Evolutionary conservation across 2,329 filamentous ascomycete genomes (phyloP).

Genomic region (Akanthomyces lecanii): DNA sequence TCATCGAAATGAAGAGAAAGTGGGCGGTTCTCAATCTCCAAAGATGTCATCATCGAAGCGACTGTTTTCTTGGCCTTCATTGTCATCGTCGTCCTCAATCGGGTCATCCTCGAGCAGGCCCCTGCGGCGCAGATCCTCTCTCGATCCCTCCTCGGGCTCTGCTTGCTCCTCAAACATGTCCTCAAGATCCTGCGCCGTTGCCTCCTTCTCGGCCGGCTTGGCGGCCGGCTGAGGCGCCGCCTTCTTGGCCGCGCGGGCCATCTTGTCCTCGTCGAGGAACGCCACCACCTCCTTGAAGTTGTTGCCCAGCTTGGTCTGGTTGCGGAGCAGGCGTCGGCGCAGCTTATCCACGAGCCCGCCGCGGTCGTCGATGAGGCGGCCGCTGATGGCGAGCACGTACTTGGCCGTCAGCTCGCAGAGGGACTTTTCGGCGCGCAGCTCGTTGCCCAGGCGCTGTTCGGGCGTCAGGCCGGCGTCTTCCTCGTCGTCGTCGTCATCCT

Average conservation of each 20-base stretch:
- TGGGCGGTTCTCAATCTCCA: constrained; percentile 35
- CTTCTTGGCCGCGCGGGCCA: constrained; percentile 43
- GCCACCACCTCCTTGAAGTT: constrained; percentile 83
- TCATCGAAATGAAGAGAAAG: not conserved
- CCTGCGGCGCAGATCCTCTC: constrained; percentile 52
- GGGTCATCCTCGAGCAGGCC: constrained; percentile 51
- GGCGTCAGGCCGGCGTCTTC: constrained; percentile 51
- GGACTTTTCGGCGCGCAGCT: constrained; percentile 75
- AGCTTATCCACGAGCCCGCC: constrained; percentile 60
- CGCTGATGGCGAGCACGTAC: constrained; percentile 74
- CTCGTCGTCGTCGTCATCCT: constrained; percentile 52
- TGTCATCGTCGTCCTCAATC: constrained; percentile 32
- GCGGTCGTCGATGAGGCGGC: constrained; percentile 65
- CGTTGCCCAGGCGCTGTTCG: constrained; percentile 57
- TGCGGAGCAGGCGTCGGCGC: constrained; percentile 68
- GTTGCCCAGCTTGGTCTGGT: constrained; percentile 72
- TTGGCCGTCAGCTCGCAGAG: constrained; percentile 84
- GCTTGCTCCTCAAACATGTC: constrained; percentile 44
- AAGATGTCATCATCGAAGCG: constrained; percentile 43
- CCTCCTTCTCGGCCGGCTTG: constrained; percentile 32
- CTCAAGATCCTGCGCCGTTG: constrained; percentile 28
- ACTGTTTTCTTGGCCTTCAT: constrained; percentile 28
- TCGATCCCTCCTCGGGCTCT: constrained; percentile 55
- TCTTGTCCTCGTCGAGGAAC: constrained; percentile 69
- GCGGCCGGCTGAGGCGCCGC: constrained; percentile 22